Conservation (phyloP, 768 basidiomycete species). For the Agaricus subrufescens region DNA sequence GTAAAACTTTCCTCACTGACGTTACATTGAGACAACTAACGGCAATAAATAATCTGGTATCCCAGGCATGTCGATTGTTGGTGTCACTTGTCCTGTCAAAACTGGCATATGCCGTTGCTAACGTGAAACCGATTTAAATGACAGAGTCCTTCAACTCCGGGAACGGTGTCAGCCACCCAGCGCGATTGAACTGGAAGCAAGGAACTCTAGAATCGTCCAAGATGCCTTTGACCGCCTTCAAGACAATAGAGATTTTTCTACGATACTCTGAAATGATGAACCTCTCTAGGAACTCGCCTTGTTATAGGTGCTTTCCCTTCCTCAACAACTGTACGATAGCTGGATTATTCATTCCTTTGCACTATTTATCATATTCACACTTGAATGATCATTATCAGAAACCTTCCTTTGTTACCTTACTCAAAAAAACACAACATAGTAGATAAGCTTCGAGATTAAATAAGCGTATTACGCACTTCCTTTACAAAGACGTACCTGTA, state of each 20-base stretch:
- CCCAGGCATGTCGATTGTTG: slow-evolving; percentile 33
- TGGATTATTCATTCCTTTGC: no score
- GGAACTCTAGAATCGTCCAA: slow-evolving; percentile 10
- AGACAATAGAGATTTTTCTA: not conserved
- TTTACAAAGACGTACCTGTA: no score
- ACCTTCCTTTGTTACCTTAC: no score
- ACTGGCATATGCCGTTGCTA: not conserved
- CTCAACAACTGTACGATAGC: no score
- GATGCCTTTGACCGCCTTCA: slow-evolving; percentile 1
- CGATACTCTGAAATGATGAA: not conserved
- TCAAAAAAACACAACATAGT: no score
- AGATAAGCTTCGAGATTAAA: no score
- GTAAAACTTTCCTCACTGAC: not conserved
- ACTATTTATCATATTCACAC: no score
- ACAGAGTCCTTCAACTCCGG: slow-evolving; percentile 38
- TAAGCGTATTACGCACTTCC: no score
- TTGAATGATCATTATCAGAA: no score
- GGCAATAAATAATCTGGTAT: not conserved
- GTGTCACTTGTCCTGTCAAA: slow-evolving; percentile 4
- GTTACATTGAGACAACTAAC: no score
- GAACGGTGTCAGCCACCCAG: slow-evolving; percentile 14
- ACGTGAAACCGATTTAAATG: not conserved
- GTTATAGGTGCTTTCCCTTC: no score
- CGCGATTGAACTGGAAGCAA: slow-evolving; percentile 4
- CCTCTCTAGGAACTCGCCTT: no score